Base-by-base conservation (phyloP, 257 asterid species). In the Ilex aquifolium region DNA sequence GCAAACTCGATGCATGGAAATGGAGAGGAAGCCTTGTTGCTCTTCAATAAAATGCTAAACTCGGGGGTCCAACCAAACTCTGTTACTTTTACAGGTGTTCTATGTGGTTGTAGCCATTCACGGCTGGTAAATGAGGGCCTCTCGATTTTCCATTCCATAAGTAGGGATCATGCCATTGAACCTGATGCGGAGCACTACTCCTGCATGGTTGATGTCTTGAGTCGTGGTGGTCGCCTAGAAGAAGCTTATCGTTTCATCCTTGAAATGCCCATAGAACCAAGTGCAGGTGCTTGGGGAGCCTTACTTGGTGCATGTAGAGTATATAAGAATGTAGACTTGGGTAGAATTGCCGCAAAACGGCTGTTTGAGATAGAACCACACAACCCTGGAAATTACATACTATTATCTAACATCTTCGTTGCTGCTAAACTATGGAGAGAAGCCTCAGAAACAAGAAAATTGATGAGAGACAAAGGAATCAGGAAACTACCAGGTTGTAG, bases 231-330 rank as follows among this genome's bases (percentile, higher is more conserved):
- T 63, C 75, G 87, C 57, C 65, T 84, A 58, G 65, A 27, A 13
- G 88, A 84, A 68, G 95, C 95, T 15, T 82, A 82, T 70, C 27
- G 74, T 5, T 84, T 87, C 67, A 84, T 87, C 65, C 69, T 78
- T 57, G 44, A 80, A 53, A 82, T 87, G 90, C 88, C 92, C 5
- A 54, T 77, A 2, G 74, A 78, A 65, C 92, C 95, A 13, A 80
- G 75, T 68, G 79, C 83, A 31, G 62, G 79, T 56, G 86, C 92
- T n/a, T 87, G 91, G 92, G 95, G 95, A 65, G 90, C 92, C 60
- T 70, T 87, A 76, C 92, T 87, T 65, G 92, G 89, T 71, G 92
- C 79, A 13, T 87, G 88, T 72, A 69, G 89, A 27, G 58, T 79
- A 62, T 73, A 80, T 60, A 84, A 80, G 82, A 84, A 87, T 31